These are phyloP conservation scores for Clitopilus hobsonii DNA, from an alignment of 768 basidiomycete species.

Conservation along the genomic window DNA sequence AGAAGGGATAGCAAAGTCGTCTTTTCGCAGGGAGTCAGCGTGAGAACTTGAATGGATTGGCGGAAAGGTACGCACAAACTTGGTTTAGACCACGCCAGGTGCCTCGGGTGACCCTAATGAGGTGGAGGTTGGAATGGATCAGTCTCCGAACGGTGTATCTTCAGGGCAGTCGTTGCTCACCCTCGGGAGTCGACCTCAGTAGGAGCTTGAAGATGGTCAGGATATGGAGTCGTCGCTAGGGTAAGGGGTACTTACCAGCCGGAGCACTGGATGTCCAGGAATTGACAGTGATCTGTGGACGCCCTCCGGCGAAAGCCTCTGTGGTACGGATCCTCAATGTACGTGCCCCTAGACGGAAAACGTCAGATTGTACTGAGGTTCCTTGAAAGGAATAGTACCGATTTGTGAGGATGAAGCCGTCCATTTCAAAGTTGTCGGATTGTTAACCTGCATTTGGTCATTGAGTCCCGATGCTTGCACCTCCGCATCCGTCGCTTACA, in stretches of 20 bases:
- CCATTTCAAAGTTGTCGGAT: constrained; percentile 39
- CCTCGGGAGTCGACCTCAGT: constrained; percentile 38
- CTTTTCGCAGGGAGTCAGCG: constrained; percentile 9
- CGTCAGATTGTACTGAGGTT: not conserved
- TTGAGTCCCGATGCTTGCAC: not conserved
- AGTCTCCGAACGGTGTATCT: not conserved
- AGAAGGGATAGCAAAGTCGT: constrained; percentile 38
- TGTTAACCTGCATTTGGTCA: constrained; percentile 27
- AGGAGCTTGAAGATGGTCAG: constrained; percentile 23
- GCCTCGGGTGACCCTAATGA: constrained; percentile 38
- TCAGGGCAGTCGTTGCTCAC: constrained; percentile 14
- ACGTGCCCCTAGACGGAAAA: constrained; percentile 28
- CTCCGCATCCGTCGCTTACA: constrained; percentile 12
- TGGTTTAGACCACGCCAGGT: constrained; percentile 45
- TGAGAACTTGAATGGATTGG: not conserved
- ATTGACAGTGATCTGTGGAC: constrained; percentile 41
- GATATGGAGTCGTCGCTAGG: not conserved
- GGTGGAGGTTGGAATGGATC: not conserved
- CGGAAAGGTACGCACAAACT: constrained; percentile 27
- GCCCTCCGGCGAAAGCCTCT: constrained; percentile 40
- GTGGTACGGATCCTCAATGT: constrained; percentile 43
- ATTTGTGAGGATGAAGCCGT: constrained; percentile 38
- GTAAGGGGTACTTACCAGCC: constrained; percentile 18
- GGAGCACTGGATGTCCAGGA: constrained; percentile 38
- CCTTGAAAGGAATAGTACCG: constrained; percentile 14